Percentiles rank a stretch among this genome's conserved stretches.
These are phyloP conservation scores for Aspergillus piperis DNA, from an alignment of 2,329 filamentous ascomycete species.

Conservation along the genomic window DNA sequence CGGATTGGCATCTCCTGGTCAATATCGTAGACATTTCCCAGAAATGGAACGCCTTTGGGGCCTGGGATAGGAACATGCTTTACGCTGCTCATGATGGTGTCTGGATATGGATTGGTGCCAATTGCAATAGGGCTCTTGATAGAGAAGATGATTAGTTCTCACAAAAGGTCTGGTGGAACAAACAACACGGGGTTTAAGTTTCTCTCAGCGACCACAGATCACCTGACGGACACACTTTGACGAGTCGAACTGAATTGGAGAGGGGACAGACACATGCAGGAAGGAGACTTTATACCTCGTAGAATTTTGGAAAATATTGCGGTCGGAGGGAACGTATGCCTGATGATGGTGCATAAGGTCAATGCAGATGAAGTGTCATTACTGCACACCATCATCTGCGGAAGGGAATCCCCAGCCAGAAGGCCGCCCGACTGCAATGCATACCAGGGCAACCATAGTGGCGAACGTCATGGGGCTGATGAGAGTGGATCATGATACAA, in stretches of 20 bases:
- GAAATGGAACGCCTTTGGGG: slow-evolving; percentile 63
- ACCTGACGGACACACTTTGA: neutral
- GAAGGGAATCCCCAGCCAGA: neutral
- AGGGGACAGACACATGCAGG: neutral
- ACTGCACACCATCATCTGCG: neutral
- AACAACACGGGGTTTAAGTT: neutral
- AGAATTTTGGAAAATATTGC: no score
- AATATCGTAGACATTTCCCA: slow-evolving; percentile 68
- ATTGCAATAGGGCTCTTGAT: no score
- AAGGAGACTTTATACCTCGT: neutral
- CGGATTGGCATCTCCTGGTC: slow-evolving; percentile 59
- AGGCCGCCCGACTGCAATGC: neutral
- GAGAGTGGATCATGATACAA: no score
- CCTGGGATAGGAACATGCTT: slow-evolving; percentile 56
- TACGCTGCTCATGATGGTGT: slow-evolving; percentile 20
- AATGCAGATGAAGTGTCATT: neutral
- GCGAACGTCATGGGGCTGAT: no score
- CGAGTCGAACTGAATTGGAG: no score
- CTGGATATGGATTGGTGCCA: no score
- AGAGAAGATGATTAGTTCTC: neutral
- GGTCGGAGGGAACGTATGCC: neutral
- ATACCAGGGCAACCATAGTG: no score
- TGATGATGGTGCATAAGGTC: neutral
- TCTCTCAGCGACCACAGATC: neutral
- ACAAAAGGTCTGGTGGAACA: neutral